Evolutionary conservation across 257 asterid genomes (phyloP).

Genomic region (Catharanthus roseus): DNA sequence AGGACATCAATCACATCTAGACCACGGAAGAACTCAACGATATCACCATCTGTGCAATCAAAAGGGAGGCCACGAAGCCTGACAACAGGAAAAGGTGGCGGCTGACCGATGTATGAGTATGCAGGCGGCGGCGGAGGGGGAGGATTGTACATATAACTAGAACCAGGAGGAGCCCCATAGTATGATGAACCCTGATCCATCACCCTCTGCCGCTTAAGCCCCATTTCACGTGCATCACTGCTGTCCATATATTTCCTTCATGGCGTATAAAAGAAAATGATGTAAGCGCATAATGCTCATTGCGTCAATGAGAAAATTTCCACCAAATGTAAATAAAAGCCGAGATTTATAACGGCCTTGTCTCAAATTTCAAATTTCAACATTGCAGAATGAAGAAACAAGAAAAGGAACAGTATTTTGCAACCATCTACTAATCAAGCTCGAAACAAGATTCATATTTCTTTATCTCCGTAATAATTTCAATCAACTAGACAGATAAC

Average conservation of each 20-base stretch:
- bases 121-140: slow-evolving; percentile 60
- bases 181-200: slow-evolving; percentile 77
- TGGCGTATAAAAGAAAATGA: not conserved
- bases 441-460: not conserved
- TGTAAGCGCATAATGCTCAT: not conserved
- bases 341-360: not conserved
- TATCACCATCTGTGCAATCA: slow-evolving; percentile 74
- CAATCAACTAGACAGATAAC: not conserved
- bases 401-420: no score
- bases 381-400: no score
- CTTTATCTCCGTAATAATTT: not conserved
- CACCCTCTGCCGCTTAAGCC: slow-evolving; percentile 80
- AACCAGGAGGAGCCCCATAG: slow-evolving; percentile 50
- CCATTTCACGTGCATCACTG: slow-evolving; percentile 84
- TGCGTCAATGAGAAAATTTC: not conserved
- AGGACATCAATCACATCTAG: slow-evolving; percentile 81
- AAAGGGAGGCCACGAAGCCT: slow-evolving; percentile 97
- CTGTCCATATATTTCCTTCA: slow-evolving; percentile 54
- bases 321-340: no score
- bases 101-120: slow-evolving; percentile 52
- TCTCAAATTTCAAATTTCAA: not conserved
- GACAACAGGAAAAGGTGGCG: slow-evolving; percentile 90
- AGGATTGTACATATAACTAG: slow-evolving; percentile 69
- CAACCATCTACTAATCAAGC: not conserved
- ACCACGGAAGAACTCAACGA: slow-evolving; percentile 77